Evolutionary conservation across 495 filamentous ascomycete species (phyloP).

Genomic region (Trichoderma reesei): DNA sequence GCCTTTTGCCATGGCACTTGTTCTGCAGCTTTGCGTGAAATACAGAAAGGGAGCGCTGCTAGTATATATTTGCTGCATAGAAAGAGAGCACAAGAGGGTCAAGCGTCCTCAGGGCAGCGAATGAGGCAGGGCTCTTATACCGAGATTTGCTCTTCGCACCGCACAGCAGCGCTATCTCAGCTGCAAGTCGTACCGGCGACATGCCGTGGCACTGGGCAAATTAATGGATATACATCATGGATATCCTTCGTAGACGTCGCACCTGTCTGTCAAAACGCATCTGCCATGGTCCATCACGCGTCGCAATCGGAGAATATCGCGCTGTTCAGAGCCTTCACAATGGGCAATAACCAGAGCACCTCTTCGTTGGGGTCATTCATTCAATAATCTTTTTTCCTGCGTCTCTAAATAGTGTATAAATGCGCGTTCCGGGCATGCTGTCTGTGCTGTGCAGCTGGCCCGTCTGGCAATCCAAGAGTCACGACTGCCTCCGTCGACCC

Average conservation of each 20-base stretch:
- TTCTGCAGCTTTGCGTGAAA: neutral
- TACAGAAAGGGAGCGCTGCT: too few relatives aligned
- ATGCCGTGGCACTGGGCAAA: neutral
- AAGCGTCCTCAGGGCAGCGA: neutral
- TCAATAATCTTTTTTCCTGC: neutral
- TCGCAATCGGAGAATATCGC: neutral
- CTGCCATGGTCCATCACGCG: neutral
- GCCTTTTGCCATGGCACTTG: neutral
- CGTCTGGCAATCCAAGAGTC: neutral
- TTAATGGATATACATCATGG: neutral
- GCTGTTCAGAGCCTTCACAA: neutral
- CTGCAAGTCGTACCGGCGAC: neutral
- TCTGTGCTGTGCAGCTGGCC: neutral
- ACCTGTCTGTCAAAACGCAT: neutral
- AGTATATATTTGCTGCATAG: neutral
- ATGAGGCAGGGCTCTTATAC: neutral
- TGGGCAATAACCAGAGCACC: neutral
- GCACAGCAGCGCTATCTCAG: neutral
- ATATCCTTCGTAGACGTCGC: neutral
- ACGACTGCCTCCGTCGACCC: neutral
- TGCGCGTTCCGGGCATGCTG: neutral
- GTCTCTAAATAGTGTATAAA: conserved; percentile 7
- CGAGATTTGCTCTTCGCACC: neutral
- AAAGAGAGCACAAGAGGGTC: neutral
- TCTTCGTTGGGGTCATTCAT: neutral